Evolutionary conservation across 2,329 filamentous ascomycete genomes (phyloP).

Genomic region (Botrytis byssoidea): DNA sequence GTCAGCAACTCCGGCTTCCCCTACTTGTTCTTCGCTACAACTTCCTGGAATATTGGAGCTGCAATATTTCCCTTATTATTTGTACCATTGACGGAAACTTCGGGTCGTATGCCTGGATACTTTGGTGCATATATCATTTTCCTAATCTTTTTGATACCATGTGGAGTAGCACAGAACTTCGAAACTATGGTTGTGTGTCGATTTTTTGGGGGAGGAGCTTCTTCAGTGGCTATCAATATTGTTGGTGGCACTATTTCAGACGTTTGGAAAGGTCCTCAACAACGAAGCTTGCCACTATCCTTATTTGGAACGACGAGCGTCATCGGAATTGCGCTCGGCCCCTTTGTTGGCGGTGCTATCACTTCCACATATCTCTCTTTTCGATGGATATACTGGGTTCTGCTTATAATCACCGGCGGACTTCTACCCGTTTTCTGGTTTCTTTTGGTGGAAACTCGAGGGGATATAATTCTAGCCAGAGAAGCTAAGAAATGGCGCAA

Average conservation of each 20-base stretch:
- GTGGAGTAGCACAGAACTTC: constrained; percentile 39
- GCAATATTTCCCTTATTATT: constrained; percentile 44
- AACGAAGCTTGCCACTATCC: constrained; percentile 33
- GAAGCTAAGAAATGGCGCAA: constrained; percentile 24
- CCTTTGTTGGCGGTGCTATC: constrained; percentile 33
- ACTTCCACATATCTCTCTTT: constrained; percentile 31
- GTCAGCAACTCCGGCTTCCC: constrained; percentile 43
- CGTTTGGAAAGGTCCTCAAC: constrained; percentile 29
- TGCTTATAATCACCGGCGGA: constrained; percentile 44
- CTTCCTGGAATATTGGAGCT: constrained; percentile 45
- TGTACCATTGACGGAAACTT: constrained; percentile 45
- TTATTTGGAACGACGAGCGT: constrained; percentile 72
- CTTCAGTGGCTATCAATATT: constrained; percentile 26
- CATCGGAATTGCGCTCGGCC: constrained; percentile 55
- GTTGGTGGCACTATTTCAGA: constrained; percentile 29
- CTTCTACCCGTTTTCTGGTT: constrained; percentile 44
- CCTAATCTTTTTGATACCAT: constrained; percentile 33
- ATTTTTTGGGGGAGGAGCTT: constrained; percentile 37
- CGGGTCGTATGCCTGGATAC: constrained; percentile 37
- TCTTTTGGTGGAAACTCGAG: constrained; percentile 46
- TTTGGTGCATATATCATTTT: constrained; percentile 34
- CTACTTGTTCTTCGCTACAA: constrained; percentile 43
- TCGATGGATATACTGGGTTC: constrained; percentile 36
- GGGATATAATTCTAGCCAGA: constrained; percentile 41
- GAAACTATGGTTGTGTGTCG: constrained; percentile 34